Base-by-base conservation (phyloP, 2,329 filamentous ascomycete genomes). In the Penicillium sclerotiorum region DNA sequence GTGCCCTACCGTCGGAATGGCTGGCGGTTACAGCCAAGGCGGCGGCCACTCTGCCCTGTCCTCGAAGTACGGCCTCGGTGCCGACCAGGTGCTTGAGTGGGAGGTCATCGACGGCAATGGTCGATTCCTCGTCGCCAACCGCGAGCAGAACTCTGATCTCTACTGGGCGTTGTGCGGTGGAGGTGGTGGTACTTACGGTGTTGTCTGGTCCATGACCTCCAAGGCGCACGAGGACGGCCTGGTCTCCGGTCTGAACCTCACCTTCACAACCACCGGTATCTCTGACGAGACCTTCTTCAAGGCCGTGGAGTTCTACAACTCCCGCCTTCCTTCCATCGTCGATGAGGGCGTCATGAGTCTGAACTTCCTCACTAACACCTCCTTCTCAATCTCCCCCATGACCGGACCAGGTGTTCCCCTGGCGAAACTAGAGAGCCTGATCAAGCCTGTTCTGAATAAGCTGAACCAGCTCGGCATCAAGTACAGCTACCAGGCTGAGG, bases 1-100 rank as follows among this genome's bases (percentile, higher is more conserved):
- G 2, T 77, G 75, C 28, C 77, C 76, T 1, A 80, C 77, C 0
- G 82, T 86, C 5, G 83, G 82, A 1, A 56, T 82, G 8, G 78
- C 80, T 0, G 84, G 84, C 13, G 84, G 84, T 1, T 87, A 80
- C 57, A 77, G 73, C 2, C 80, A 84, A 61, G 83, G 82, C 4
- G 84, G 82, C 8, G 84, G 85, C 0, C 82, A 85, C 60, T 77
- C 75, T 1, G 70, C 77, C 0, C 70, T 87, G 1, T 73, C 71
- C 27, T 79, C 78, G 1, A 69, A 63, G 15, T 81, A 79, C 42
- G 85, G 85, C 6, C 71, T 88, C 0, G 80, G 69, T 13, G 82
- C 82, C 0, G 84, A 87, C 55, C 78, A 87, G 42, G 75, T 79
- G 0, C 70, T 87, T 1, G 74, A 79, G 54, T 80, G 73, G 46